These are phyloP conservation scores for Ogataea zsoltii DNA, from an alignment of 805 yeast genomes.

Conservation along the genomic window DNA sequence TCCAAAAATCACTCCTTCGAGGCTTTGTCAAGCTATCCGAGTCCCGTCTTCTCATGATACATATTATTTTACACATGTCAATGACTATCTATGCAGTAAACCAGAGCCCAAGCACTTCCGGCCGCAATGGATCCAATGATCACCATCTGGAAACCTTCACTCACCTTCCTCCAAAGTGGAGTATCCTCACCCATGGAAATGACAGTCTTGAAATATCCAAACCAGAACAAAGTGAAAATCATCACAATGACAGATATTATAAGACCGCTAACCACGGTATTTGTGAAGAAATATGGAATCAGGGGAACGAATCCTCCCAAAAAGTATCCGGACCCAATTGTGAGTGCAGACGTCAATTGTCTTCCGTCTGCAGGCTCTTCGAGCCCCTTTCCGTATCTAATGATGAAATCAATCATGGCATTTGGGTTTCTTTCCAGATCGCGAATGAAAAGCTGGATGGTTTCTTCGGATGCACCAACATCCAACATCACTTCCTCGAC, in stretches of 20 bases:
- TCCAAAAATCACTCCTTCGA: too few species aligned
- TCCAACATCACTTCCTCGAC: constrained; percentile 79
- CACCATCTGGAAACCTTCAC: constrained; percentile 90
- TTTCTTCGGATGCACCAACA: constrained; percentile 69
- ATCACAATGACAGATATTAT: constrained; percentile 73
- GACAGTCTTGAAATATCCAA: constrained; percentile 83
- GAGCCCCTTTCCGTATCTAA: constrained; percentile 85
- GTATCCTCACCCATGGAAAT: constrained; percentile 82
- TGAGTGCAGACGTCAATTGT: constrained; percentile 82
- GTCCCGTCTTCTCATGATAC: neutral
- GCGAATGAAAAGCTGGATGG: constrained; percentile 68
- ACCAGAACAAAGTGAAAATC: constrained; percentile 81
- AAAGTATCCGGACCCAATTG: constrained; percentile 87
- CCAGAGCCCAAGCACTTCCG: constrained; percentile 94
- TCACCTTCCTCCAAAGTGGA: constrained; percentile 55
- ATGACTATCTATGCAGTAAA: constrained; percentile 61
- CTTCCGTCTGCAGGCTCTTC: constrained; percentile 95
- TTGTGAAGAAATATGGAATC: constrained; percentile 84
- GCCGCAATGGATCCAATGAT: constrained; percentile 97
- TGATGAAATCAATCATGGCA: constrained; percentile 80
- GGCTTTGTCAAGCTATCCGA: too few species aligned
- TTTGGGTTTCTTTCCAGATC: constrained; percentile 81
- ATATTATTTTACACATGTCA: constrained; percentile 4
- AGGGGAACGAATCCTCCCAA: constrained; percentile 92
- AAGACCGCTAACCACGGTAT: constrained; percentile 75